Conservation (phyloP, 2,329 filamentous ascomycete species). For the Malbranchea zuffiana region DNA sequence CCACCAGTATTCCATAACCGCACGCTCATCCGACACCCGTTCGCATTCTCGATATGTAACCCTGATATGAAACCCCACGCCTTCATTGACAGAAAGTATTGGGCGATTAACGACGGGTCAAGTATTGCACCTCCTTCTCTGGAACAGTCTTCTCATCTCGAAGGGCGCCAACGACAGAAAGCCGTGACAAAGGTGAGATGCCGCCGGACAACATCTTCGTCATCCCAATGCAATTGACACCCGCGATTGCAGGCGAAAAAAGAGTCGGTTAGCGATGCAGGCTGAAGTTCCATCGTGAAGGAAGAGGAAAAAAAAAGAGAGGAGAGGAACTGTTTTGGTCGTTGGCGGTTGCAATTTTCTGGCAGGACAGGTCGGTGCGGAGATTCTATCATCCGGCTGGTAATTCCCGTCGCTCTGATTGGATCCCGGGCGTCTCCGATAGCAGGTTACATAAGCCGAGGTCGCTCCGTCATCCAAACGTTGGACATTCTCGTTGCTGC, state of each 20-base stretch:
- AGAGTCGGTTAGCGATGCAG: slow-evolving; percentile 26
- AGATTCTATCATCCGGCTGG: slow-evolving; percentile 28
- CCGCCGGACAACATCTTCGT: slow-evolving; percentile 29
- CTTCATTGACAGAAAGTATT: slow-evolving; percentile 37
- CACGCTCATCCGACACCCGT: no score
- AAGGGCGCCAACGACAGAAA: slow-evolving; percentile 34
- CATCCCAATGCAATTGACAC: slow-evolving; percentile 22
- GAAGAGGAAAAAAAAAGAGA: slow-evolving; percentile 20
- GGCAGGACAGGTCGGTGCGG: slow-evolving; percentile 17
- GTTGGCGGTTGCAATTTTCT: slow-evolving; percentile 9
- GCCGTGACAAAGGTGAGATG: slow-evolving; percentile 31
- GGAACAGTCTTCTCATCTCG: slow-evolving; percentile 29
- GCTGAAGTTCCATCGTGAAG: slow-evolving; percentile 30
- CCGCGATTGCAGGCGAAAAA: slow-evolving; percentile 1
- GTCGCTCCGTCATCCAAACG: slow-evolving; percentile 15
- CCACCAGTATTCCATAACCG: no score
- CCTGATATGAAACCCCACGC: slow-evolving; percentile 41
- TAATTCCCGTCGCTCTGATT: slow-evolving; percentile 27
- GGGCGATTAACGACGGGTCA: slow-evolving; percentile 42
- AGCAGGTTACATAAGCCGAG: slow-evolving; percentile 32
- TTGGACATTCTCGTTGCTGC: slow-evolving; percentile 2
- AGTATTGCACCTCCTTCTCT: slow-evolving; percentile 27
- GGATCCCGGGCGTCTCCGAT: slow-evolving; percentile 16
- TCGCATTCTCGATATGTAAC: slow-evolving; percentile 33
- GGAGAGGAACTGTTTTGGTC: slow-evolving; percentile 9